Conservation (phyloP, 352 stramenopile species). For the Hyphochytrium catenoides region DNA sequence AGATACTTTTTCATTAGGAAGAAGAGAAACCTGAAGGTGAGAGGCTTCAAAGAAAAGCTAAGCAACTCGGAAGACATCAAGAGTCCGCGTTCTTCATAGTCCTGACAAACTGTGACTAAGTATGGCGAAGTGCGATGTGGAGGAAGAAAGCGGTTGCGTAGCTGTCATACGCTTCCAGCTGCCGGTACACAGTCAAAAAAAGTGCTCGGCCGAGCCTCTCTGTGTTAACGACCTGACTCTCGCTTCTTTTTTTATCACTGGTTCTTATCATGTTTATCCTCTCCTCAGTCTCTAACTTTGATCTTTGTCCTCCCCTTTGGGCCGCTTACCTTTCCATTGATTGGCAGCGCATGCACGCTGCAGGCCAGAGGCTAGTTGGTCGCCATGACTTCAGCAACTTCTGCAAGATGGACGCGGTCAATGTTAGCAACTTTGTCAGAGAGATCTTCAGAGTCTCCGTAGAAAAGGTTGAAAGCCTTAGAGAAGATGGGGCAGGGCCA, state of each 20-base stretch:
- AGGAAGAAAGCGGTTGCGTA: too few species aligned
- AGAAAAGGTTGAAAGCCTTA: conserved; percentile 16
- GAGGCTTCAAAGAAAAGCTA: too few species aligned
- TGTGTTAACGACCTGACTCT: too few species aligned
- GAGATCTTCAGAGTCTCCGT: conserved; percentile 49
- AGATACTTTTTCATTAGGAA: conserved; percentile 85
- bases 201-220: too few species aligned
- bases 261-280: conserved; percentile 4
- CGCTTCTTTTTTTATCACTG: conserved; percentile 2
- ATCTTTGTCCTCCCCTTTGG: conserved; percentile 1
- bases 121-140: too few species aligned
- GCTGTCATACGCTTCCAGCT: too few species aligned
- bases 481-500: too few species aligned
- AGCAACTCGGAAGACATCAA: too few species aligned
- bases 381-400: conserved; percentile 96
- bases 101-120: too few species aligned
- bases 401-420: conserved; percentile 91
- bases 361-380: conserved; percentile 64
- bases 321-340: conserved; percentile 14
- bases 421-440: conserved; percentile 85
- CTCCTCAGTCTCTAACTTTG: background rate
- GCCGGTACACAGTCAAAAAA: too few species aligned
- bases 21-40: conserved; percentile 24
- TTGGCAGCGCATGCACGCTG: conserved; percentile 57
- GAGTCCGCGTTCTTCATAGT: too few species aligned